Conservation (phyloP, 768 basidiomycete species). For the Heimioporus sp. region DNA sequence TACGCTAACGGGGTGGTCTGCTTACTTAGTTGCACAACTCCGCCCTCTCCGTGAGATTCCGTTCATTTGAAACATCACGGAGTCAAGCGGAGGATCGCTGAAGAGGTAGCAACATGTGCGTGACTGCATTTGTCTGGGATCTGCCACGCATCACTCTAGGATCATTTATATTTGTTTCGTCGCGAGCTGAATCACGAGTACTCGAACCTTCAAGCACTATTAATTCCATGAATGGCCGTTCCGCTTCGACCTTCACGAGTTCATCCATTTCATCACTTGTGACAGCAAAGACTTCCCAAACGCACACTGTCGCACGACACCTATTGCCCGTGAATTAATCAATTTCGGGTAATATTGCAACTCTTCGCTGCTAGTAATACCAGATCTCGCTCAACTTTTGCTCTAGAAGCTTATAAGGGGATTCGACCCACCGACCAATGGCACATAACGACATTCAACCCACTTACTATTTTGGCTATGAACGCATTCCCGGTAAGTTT, state of each 20-base stretch:
- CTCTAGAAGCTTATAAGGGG: conserved; percentile 24
- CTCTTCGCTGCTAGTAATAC: conserved; percentile 22
- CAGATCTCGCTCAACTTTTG: conserved; percentile 8
- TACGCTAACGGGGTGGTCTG: conserved; percentile 30
- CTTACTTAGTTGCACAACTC: conserved; percentile 30
- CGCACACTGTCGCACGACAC: conserved; percentile 22
- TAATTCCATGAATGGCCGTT: conserved; percentile 29
- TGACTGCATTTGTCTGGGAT: conserved; percentile 20
- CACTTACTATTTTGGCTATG: too few relatives aligned
- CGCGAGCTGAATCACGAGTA: conserved; percentile 20
- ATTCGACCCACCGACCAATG: conserved; percentile 14
- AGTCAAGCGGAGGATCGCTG: conserved; percentile 33
- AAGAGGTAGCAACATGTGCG: conserved; percentile 24
- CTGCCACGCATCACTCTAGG: conserved; percentile 23
- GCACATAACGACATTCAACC: conserved; percentile 15
- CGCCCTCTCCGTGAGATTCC: too few relatives aligned
- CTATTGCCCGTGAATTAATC: conserved; percentile 31
- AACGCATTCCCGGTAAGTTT: conserved; percentile 56
- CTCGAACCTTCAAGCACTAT: conserved; percentile 26
- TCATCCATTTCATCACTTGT: conserved; percentile 29
- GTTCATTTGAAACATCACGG: conserved; percentile 28
- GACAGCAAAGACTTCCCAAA: conserved; percentile 27
- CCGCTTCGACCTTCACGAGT: conserved; percentile 21
- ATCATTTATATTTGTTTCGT: conserved; percentile 17
- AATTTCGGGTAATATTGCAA: conserved; percentile 32